Percentiles rank a stretch among this genome's conserved stretches.
These are phyloP conservation scores for Tolypocladium tundrense DNA, from an alignment of 2,329 filamentous ascomycete species.

Conservation along the genomic window DNA sequence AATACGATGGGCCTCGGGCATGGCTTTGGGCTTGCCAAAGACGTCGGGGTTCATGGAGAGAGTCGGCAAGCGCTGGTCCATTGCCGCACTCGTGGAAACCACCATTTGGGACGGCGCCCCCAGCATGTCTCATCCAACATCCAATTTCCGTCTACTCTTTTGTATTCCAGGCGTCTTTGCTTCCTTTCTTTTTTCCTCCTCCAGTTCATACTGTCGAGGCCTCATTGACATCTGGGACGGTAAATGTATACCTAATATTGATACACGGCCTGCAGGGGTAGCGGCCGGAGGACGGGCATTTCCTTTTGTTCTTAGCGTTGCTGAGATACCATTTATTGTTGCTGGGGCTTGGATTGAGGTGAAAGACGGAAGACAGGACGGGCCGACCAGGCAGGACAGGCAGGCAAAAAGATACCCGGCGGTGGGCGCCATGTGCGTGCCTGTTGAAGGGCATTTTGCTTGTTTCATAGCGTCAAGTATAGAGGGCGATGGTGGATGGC, in stretches of 20 bases:
- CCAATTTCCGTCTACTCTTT: not conserved
- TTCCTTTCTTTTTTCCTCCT: not conserved
- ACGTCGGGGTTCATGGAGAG: not conserved
- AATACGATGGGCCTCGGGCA: not conserved
- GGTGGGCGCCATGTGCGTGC: not conserved
- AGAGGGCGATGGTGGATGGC: not conserved
- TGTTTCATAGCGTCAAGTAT: not conserved
- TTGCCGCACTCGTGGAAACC: not conserved
- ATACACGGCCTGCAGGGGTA: not conserved
- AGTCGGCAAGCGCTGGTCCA: not conserved
- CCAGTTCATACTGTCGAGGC: not conserved
- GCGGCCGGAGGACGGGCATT: not conserved
- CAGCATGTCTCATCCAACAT: too few relatives aligned
- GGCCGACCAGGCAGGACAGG: not conserved
- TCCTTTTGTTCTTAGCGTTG: not conserved
- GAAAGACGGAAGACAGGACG: not conserved
- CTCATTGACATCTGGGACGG: not conserved
- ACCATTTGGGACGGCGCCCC: not conserved
- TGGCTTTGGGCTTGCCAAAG: not conserved
- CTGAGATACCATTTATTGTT: conserved; percentile 1
- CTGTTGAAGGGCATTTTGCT: not conserved
- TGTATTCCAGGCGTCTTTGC: not conserved
- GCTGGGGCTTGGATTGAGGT: not conserved
- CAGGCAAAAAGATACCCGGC: not conserved
- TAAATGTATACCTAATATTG: not conserved